A percentile compares a stretch with the other conserved stretches of the same genome.
Conservation (phyloP, 2,329 filamentous ascomycete species). For the Juglanconis oblonga region DNA sequence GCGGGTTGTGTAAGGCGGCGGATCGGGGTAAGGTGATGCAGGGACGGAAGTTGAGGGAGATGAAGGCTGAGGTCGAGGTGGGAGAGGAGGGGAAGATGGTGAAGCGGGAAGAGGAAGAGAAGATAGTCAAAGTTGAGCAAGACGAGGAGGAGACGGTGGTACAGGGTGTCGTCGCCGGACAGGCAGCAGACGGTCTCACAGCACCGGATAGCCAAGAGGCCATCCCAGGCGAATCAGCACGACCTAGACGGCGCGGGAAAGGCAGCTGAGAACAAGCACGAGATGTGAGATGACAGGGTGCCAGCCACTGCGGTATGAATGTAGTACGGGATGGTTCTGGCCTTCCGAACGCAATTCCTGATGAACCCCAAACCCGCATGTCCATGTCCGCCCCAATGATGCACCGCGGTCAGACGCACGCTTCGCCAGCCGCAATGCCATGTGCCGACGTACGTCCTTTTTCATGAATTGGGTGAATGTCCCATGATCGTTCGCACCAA, state of each 20-base stretch:
- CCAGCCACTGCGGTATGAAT: not conserved
- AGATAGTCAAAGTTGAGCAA: slow-evolving; percentile 26
- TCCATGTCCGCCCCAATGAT: too few species aligned
- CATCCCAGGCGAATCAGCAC: slow-evolving; percentile 18
- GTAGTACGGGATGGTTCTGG: not conserved
- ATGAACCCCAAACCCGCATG: too few species aligned
- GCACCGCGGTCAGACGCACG: too few species aligned
- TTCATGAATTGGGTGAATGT: too few species aligned
- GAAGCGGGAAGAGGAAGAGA: slow-evolving; percentile 29
- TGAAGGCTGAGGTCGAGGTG: slow-evolving; percentile 23
- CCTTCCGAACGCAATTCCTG: not conserved
- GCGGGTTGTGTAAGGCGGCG: slow-evolving; percentile 72
- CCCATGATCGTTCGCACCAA: too few species aligned
- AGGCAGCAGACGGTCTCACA: slow-evolving; percentile 13
- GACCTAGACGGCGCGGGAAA: slow-evolving; percentile 14
- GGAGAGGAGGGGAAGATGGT: slow-evolving; percentile 28
- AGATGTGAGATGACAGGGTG: not conserved
- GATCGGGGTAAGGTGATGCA: slow-evolving; percentile 61
- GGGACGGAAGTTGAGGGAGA: slow-evolving; percentile 49
- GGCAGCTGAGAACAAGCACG: slow-evolving; percentile 12
- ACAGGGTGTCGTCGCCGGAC: slow-evolving; percentile 20
- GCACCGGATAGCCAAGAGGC: slow-evolving; percentile 26
- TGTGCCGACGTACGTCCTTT: too few species aligned
- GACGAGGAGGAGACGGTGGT: slow-evolving; percentile 26
- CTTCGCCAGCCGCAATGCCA: too few species aligned